Percentiles rank a stretch among this genome's conserved stretches.
These are phyloP conservation scores for Flaveria trinervia DNA, from an alignment of 129 eudicot genomes.

Conservation along the genomic window DNA sequence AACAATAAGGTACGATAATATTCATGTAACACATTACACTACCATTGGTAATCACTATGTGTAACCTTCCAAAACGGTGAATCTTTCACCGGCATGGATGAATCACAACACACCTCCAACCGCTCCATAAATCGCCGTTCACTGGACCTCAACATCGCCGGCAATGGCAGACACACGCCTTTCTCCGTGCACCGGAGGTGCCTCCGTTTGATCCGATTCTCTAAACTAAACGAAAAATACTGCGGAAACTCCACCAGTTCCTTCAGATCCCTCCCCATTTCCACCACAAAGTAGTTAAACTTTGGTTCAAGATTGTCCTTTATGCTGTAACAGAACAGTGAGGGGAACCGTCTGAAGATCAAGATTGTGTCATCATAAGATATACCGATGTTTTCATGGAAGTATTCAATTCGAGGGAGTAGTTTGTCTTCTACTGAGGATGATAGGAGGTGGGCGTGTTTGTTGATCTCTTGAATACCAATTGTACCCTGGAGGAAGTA, in stretches of 20 bases:
- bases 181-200: slow-evolving; percentile 65
- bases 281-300: slow-evolving; percentile 68
- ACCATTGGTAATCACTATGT: slow-evolving; percentile 35
- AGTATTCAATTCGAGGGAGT: slow-evolving; percentile 65
- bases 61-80: slow-evolving; percentile 73
- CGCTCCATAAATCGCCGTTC: slow-evolving; percentile 58
- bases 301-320: slow-evolving; percentile 78
- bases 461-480: slow-evolving; percentile 51
- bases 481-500: slow-evolving; percentile 82
- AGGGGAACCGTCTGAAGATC: slow-evolving; percentile 75
- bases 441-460: slow-evolving; percentile 60
- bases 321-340: slow-evolving; percentile 76
- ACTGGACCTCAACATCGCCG: slow-evolving; percentile 56
- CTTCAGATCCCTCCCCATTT: slow-evolving; percentile 82
- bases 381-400: slow-evolving; percentile 61
- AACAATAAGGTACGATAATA: slow-evolving; percentile 24
- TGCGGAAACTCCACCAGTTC: slow-evolving; percentile 82
- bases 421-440: slow-evolving; percentile 76
- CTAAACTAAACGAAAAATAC: slow-evolving; percentile 83
- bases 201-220: slow-evolving; percentile 76
- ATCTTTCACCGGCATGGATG: slow-evolving; percentile 61
- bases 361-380: slow-evolving; percentile 49
- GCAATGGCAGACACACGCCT: slow-evolving; percentile 73
- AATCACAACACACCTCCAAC: slow-evolving; percentile 65
- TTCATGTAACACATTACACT: slow-evolving; percentile 28